Evolutionary conservation across 2,329 filamentous ascomycete species (phyloP).

Genomic region (Diaporthe amygdali): DNA sequence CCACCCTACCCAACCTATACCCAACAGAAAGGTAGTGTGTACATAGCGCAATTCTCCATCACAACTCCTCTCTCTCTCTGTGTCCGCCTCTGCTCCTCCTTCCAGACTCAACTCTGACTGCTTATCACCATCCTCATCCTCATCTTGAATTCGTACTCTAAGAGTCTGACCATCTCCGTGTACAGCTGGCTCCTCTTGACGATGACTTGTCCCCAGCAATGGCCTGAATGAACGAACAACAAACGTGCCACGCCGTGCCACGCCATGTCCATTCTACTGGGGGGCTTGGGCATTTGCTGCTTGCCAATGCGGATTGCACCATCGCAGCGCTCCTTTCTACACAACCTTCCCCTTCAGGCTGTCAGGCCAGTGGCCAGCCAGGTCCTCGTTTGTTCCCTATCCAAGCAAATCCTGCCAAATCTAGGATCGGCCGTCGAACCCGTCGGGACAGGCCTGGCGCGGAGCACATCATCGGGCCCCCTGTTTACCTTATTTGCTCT

Average conservation of each 20-base stretch:
- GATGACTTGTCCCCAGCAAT: not conserved
- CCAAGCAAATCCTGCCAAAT: not conserved
- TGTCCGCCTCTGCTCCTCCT: too few relatives aligned
- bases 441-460: slow-evolving; percentile 10
- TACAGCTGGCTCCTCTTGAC: not conserved
- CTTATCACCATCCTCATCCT: not conserved
- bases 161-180: too few relatives aligned
- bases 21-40: not conserved
- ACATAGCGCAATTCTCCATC: not conserved
- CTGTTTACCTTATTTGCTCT: slow-evolving; percentile 17
- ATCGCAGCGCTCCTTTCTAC: not conserved
- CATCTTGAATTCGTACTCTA: too few relatives aligned
- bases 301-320: slow-evolving; percentile 9
- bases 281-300: slow-evolving; percentile 14
- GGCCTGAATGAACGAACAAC: not conserved
- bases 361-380: too few relatives aligned
- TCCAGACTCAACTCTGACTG: too few relatives aligned
- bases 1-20: not conserved
- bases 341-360: not conserved
- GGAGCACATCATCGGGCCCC: slow-evolving; percentile 14
- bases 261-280: not conserved
- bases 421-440: not conserved
- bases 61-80: not conserved
- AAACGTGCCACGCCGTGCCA: not conserved
- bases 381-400: not conserved